Base-by-base conservation (phyloP, 2,329 filamentous ascomycete genomes). In the Drechslerella coelobrocha region DNA sequence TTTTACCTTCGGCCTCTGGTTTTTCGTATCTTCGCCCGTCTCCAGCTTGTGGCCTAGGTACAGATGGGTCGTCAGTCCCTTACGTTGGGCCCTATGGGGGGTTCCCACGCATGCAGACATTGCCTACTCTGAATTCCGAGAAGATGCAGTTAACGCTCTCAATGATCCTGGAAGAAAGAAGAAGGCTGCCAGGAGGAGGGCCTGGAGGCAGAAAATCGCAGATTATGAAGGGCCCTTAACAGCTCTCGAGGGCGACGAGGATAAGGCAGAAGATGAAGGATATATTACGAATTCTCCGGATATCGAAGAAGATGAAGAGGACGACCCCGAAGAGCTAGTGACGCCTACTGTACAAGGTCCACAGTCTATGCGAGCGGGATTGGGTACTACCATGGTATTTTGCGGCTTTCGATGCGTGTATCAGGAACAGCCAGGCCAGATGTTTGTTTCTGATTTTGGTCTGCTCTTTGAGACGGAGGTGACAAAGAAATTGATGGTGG, bases 281-380 rank as follows among this genome's bases (percentile, higher is more conserved):
- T 61, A 61, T 56, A 52, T 56, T 8, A 61, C 63, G 12, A 68
- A 60, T 56, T 56, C 62, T 2, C 63, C 56, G 10, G 56, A 68
- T 51, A 34, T 61, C 9, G 63, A 68, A 24, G 56, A 69, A 14
- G 65, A 53, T 4, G 65, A 61, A n/a, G 59, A 47, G 9, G 51
- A 63, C 19, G 57, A 68, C n/a, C 65, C 65, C 2, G 65, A 69
- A 26, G 65, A 69, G 21, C 37, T 69, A 23, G 61, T 69, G 23
- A 59, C 57, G 8, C 57, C 57, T 19, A 52, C 41, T 10, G 41
- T 45, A 10, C 51, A 60, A 7, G 56, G 59, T 47, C 29, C 50
- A 17, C 50, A 68, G 19, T 55, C 53, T 37, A 43, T 61, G 27
- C 54, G 34, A 1, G 63, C 50, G 1, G 55, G 55, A 19, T 26